phyloP scores from a whole-genome alignment of 2,329 filamentous ascomycete species.

The Cytospora paraplurivora region DNA sequence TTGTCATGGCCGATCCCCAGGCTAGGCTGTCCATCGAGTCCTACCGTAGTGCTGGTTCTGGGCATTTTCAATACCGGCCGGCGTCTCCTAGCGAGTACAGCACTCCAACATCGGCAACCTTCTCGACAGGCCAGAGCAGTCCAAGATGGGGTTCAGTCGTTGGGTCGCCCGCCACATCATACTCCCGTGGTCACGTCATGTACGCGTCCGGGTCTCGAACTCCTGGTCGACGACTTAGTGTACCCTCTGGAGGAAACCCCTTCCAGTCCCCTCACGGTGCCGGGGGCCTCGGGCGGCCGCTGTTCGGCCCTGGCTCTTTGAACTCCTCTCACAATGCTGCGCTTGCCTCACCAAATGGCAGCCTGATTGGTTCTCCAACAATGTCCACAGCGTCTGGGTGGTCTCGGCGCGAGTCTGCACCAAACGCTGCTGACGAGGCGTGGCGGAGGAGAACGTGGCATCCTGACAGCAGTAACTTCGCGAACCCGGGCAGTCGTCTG shows the following conservation, averaged over 20 bases:
- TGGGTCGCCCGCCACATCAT: slow-evolving; percentile 71
- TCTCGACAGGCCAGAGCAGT: slow-evolving; percentile 75
- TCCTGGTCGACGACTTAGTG: slow-evolving; percentile 75
- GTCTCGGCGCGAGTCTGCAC: slow-evolving; percentile 65
- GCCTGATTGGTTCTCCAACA: slow-evolving; percentile 66
- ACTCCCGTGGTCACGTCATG: slow-evolving; percentile 72
- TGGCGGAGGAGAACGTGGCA: slow-evolving; percentile 90
- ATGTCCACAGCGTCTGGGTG: slow-evolving; percentile 60
- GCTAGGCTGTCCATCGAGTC: slow-evolving; percentile 69
- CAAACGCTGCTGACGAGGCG: slow-evolving; percentile 68
- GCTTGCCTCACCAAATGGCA: slow-evolving; percentile 59
- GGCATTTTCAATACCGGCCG: slow-evolving; percentile 66
- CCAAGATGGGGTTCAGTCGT: slow-evolving; percentile 71
- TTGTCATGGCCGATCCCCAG: slow-evolving; percentile 79
- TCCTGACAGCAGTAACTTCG: slow-evolving; percentile 69
- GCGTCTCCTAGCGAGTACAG: slow-evolving; percentile 74
- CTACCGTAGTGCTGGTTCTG: slow-evolving; percentile 65
- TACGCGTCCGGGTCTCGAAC: slow-evolving; percentile 65
- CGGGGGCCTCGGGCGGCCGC: slow-evolving; percentile 53
- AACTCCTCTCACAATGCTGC: slow-evolving; percentile 58
- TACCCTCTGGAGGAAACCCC: slow-evolving; percentile 74
- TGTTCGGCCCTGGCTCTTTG: slow-evolving; percentile 54
- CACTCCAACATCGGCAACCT: slow-evolving; percentile 82
- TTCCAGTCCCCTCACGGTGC: slow-evolving; percentile 67
- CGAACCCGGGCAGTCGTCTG: slow-evolving; percentile 70